Base-by-base conservation (phyloP, 2,329 filamentous ascomycete species). In the Colletotrichum ledebouriae region DNA sequence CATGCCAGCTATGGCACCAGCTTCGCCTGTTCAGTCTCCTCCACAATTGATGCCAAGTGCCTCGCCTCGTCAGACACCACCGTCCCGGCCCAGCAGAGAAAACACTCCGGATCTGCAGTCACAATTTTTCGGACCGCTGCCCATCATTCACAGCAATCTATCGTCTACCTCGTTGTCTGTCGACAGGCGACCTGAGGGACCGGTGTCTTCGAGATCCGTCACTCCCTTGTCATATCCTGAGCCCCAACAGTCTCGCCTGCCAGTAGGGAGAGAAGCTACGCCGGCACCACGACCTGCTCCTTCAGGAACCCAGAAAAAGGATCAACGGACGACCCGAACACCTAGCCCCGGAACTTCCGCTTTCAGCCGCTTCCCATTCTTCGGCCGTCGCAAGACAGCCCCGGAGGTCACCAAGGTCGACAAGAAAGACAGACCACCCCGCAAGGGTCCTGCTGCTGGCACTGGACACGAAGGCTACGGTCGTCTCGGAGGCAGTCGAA, bases 401-500 rank as follows among this genome's bases (percentile, higher is more conserved):
- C 76, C 86, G 4, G 84, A 88, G 47, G 76, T 78, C n/a, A 69
- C 79, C 11, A 78, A 78, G 20, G 68, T 77, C 0, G 86, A 89
- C n/a, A 89, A 86, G 75, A 84, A 85, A 42, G 89, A 90, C 9
- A 89, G 86, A 71, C 75, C 82, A 7, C 69, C 82, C 25, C 87
- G 92, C 33, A 95, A 94, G 78, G 94, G 95, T 0, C 95, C 95
- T 22, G 89, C 87, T 15, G 95, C 95, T 46, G 95, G 95, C n/a
- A 98, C 95, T 42, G 95, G 95, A 0, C 94, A 98, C 74, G 95
- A 98, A 80, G 92, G 92, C 1, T 94, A 95, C 74, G 91, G 91
- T 0, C 87, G 86, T 63, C 83, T 93, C 63, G 89, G 89, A 3
- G 81, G 85, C 5, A 74, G 82, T 34, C 87, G 89, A 66, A 86